Evolutionary conservation across 768 basidiomycete genomes (phyloP).

Genomic region (Lentinula boryana): DNA sequence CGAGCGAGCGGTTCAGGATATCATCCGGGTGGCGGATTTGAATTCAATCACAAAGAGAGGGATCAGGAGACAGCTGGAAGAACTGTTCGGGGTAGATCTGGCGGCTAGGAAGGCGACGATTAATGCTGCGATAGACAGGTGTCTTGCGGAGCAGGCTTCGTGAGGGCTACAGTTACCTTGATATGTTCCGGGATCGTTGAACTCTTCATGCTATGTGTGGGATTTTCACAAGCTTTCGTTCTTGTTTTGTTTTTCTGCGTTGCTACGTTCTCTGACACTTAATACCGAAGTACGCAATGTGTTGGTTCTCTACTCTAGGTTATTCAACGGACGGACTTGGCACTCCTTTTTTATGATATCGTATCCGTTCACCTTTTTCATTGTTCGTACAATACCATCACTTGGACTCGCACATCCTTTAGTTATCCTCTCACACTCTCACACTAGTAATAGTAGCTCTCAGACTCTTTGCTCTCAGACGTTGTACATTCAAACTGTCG

Average conservation of each 20-base stretch:
- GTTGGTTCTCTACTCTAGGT: neutral
- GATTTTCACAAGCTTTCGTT: neutral
- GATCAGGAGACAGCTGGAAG: conserved; percentile 79
- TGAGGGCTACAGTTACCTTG: neutral
- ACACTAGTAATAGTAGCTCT: neutral
- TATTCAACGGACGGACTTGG: neutral
- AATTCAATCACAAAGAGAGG: conserved; percentile 91
- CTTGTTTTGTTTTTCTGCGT: neutral
- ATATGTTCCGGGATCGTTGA: neutral
- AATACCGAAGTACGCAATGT: neutral
- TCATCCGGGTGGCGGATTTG: conserved; percentile 76
- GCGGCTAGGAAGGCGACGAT: conserved; percentile 64
- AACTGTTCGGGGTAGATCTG: conserved; percentile 74
- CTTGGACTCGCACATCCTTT: neutral
- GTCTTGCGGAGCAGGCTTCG: conserved; percentile 26
- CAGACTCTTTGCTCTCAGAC: neutral
- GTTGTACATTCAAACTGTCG: neutral
- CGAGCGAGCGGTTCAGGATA: conserved; percentile 66
- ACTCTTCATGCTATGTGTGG: neutral
- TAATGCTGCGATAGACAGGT: conserved; percentile 72
- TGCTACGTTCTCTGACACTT: neutral
- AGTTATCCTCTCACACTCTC: neutral
- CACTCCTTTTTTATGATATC: neutral
- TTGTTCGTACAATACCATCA: neutral
- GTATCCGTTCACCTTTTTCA: neutral